These are phyloP conservation scores for Pestalotiopsis sp. DNA, from an alignment of 2,329 filamentous ascomycete genomes.

Conservation along the genomic window DNA sequence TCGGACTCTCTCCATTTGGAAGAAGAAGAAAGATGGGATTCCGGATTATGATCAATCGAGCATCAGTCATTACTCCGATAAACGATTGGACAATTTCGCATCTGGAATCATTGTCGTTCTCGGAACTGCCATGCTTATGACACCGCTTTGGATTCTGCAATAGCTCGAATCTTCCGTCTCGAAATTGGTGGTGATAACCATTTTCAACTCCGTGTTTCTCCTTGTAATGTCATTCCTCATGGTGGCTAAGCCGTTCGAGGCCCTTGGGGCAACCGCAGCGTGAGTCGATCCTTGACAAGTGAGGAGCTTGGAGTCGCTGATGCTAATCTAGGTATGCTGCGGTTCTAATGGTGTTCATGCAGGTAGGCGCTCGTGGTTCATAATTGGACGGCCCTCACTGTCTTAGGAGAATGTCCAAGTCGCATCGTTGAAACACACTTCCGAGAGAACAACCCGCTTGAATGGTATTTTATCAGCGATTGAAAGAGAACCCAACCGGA, in stretches of 20 bases:
- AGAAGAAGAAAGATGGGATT: background rate
- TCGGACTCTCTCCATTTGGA: constrained; percentile 19
- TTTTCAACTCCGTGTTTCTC: constrained; percentile 28
- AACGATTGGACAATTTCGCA: constrained; percentile 25
- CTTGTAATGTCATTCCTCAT: constrained; percentile 20
- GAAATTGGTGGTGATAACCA: constrained; percentile 35
- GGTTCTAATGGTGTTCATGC: constrained; percentile 23
- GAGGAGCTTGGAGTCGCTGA: background rate
- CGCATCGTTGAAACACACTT: too few relatives aligned
- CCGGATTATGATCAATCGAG: background rate
- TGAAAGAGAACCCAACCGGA: too few relatives aligned
- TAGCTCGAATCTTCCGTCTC: constrained; percentile 13
- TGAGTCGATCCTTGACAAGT: constrained; percentile 12
- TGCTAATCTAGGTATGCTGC: constrained; percentile 17
- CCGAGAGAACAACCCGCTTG: too few relatives aligned
- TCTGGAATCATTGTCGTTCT: constrained; percentile 25
- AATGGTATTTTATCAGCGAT: too few relatives aligned
- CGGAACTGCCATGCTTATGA: constrained; percentile 33
- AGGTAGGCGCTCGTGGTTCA: constrained; percentile 11
- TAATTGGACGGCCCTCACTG: background rate
- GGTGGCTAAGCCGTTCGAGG: constrained; percentile 25
- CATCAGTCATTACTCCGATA: constrained; percentile 15
- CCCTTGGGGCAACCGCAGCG: constrained; percentile 24
- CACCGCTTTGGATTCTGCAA: constrained; percentile 36
- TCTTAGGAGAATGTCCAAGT: too few relatives aligned